Percentiles rank a stretch among this genome's conserved stretches.
phyloP scores from a whole-genome alignment of 305 asterid genomes.

The Andrographis paniculata region DNA sequence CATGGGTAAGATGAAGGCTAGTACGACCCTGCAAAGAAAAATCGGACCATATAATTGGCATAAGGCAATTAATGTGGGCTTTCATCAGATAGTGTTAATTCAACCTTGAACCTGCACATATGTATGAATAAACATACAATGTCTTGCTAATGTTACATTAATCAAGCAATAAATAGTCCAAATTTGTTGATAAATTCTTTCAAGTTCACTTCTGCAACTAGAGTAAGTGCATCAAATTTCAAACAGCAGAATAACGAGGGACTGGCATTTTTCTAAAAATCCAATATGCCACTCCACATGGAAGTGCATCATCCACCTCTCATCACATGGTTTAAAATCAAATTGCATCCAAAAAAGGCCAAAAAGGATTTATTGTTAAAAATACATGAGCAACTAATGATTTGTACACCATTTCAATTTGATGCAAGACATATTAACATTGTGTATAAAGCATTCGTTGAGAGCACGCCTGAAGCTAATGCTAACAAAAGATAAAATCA shows the following conservation, averaged over 20 bases:
- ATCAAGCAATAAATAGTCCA: not conserved
- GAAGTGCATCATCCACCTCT: not conserved
- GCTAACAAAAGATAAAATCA: slow-evolving; percentile 5
- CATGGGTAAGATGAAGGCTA: slow-evolving; percentile 82
- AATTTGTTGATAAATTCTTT: not conserved
- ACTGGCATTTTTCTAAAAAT: not conserved
- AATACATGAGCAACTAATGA: not conserved
- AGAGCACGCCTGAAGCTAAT: not conserved
- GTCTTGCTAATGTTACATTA: slow-evolving; percentile 2
- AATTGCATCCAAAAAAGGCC: slow-evolving; percentile 1
- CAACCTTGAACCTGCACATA: not conserved
- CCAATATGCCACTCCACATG: not conserved
- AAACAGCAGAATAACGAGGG: not conserved
- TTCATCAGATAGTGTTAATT: slow-evolving; percentile 2
- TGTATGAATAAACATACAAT: slow-evolving; percentile 1
- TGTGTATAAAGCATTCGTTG: not conserved
- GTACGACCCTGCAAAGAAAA: slow-evolving; percentile 56
- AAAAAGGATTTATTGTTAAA: not conserved
- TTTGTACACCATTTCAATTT: not conserved
- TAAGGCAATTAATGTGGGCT: slow-evolving; percentile 2
- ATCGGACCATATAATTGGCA: slow-evolving; percentile 19
- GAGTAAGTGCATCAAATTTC: not conserved
- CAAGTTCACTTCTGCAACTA: slow-evolving; percentile 2
- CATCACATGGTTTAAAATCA: not conserved
- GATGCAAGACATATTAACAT: not conserved